phyloP scores from a whole-genome alignment of 2,329 filamentous ascomycete species.

The Emmonsiellopsis sp. region DNA sequence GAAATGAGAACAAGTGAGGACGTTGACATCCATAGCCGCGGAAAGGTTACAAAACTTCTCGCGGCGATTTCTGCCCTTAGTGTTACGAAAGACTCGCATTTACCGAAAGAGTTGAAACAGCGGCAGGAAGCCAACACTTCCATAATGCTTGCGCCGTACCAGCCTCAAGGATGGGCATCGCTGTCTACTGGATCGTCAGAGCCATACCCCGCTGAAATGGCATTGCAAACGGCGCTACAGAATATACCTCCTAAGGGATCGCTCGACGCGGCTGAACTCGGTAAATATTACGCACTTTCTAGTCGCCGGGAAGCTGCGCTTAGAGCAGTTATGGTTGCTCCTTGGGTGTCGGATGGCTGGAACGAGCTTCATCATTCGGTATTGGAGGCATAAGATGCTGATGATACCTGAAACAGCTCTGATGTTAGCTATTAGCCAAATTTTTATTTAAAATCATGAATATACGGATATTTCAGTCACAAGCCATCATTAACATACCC shows the following conservation, averaged over 20 bases:
- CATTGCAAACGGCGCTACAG: conserved; percentile 66
- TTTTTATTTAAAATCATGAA: neutral
- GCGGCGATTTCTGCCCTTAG: conserved; percentile 59
- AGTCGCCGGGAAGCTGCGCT: conserved; percentile 66
- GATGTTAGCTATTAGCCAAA: neutral
- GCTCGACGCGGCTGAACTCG: conserved; percentile 60
- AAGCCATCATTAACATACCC: neutral
- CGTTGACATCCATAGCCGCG: conserved; percentile 55
- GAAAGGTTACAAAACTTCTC: conserved; percentile 64
- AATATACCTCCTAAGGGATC: conserved; percentile 64
- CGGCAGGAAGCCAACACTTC: conserved; percentile 62
- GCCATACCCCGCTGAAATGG: conserved; percentile 60
- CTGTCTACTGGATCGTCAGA: conserved; percentile 54
- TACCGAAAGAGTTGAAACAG: conserved; percentile 40
- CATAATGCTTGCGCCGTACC: conserved; percentile 70
- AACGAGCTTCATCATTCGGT: conserved; percentile 30
- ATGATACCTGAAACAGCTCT: neutral
- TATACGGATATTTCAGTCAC: neutral
- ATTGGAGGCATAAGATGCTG: conserved; percentile 9
- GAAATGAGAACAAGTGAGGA: conserved; percentile 59
- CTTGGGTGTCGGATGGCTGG: conserved; percentile 66
- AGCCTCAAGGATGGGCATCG: conserved; percentile 72
- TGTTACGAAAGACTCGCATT: conserved; percentile 35
- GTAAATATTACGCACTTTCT: conserved; percentile 64
- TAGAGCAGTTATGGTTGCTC: conserved; percentile 67